Evolutionary conservation across 768 basidiomycete genomes (phyloP), one percentile per base, ranked within the genome.

Genomic region (Coprinopsis sp.): DNA sequence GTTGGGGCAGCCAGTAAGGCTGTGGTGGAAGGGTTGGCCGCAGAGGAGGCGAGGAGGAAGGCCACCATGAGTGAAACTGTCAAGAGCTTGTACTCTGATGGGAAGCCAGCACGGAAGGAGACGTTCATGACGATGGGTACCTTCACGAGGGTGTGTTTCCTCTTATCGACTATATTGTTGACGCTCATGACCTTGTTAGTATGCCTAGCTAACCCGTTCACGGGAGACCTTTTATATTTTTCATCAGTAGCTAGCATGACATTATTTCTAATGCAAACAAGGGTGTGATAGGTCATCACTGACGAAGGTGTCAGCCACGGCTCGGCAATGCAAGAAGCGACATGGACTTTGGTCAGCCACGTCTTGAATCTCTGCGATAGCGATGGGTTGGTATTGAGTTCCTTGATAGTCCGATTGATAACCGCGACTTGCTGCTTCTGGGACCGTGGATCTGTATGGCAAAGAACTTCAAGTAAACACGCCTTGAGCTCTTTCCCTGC

Each of bases 81-180:
- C 28, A 87, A 85, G 68, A 84, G 83, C 28, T 60, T 96, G 54
- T 96, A 94, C 60, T 74, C 66, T 31, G 79, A 81, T 48, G 76
- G 79, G 13, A 66, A 50, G 37, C 54, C 74, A 41, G 69, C 70
- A 52, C 73, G 70, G 60, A 90, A 91, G 60, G 87, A 87, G 67
- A 92, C 89, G 5, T 94, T 92, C 56, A 91, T 91, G 77, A 94
- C 91, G 1, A 87, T 84, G 77, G 82, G 84, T 14, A 95, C 92
- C 10, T 96, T 94, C 55, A 94, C 87, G 8, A 78, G 92, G 67
- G 91, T 92, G 59, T 64, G 91, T 65, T n/a, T n/a, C n/a, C n/a
- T n/a, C n/a, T n/a, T n/a, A n/a, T n/a, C n/a, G n/a, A n/a, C n/a
- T n/a, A n/a, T n/a, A n/a, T n/a, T n/a, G n/a, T n/a, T n/a, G n/a